A percentile compares a stretch with the other conserved stretches of the same genome.
These are phyloP conservation scores for Marasmius sp. DNA, from an alignment of 1,284 basidiomycete genomes.

Conservation along the genomic window DNA sequence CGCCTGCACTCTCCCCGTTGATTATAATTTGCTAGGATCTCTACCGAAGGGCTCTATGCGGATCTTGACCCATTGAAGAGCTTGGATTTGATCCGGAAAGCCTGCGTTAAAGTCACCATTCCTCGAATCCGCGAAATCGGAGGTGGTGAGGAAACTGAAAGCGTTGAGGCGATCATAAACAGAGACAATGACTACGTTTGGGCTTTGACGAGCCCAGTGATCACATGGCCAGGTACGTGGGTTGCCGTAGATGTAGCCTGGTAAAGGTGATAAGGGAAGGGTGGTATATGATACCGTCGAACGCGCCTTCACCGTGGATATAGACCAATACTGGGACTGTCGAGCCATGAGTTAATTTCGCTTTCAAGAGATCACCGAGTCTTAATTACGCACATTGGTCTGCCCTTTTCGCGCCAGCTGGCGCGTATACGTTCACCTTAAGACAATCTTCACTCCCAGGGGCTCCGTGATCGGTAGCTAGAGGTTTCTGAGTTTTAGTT, in stretches of 20 bases:
- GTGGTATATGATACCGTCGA: conserved; percentile 2
- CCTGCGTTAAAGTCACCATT: too few relatives aligned
- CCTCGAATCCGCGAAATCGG: conserved; percentile 37
- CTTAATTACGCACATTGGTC: conserved; percentile 37
- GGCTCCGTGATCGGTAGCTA: conserved; percentile 53
- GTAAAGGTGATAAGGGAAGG: conserved; percentile 10
- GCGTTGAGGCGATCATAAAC: conserved; percentile 54
- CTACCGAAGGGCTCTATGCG: conserved; percentile 67
- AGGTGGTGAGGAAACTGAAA: conserved; percentile 52
- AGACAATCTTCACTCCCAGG: conserved; percentile 63
- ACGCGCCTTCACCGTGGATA: conserved; percentile 61
- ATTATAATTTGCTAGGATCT: conserved; percentile 55
- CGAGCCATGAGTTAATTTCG: not conserved
- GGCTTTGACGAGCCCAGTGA: conserved; percentile 50
- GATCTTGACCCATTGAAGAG: conserved; percentile 60
- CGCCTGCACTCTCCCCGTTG: conserved; percentile 65
- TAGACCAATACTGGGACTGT: conserved; percentile 47
- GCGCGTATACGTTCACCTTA: conserved; percentile 55
- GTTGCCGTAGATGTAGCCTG: conserved; percentile 57
- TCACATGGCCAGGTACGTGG: conserved; percentile 57
- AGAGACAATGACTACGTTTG: conserved; percentile 52
- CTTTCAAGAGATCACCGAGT: not conserved
- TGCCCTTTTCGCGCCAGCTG: conserved; percentile 38
- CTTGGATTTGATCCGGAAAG: conserved; percentile 62
- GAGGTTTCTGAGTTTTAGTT: not conserved